Base-by-base conservation (phyloP, 2,329 filamentous ascomycete genomes). In the Hypoxylon sp. region DNA sequence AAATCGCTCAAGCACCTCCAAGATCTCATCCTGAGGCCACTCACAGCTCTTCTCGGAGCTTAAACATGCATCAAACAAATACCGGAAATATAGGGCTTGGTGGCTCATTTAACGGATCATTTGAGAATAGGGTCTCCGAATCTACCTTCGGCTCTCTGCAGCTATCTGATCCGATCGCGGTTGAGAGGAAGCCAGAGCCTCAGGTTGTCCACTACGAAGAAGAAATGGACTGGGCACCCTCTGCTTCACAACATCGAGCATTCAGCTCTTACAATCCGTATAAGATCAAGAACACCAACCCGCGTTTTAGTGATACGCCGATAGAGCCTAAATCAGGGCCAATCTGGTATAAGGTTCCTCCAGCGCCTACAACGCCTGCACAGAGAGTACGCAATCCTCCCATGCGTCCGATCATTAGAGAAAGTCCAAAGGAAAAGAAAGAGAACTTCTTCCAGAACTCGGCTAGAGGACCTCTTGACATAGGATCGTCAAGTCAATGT, bases 171-270 rank as follows among this genome's bases (percentile, higher is more conserved):
- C 52, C 64, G 21, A 51, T 62, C 6, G 44, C 21, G n/a, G 35
- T 27, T 32, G 50, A 61, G 53, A 66, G 66, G 21, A 66, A 67
- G 21, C 68, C 50, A 10, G 48, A 72, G 37, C 66, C 72, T 37
- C 67, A 75, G 21, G 57, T 69, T 6, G 57, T 75, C 1, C 79
- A 82, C 7, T 81, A 85, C 62, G 82, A 81, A 0, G 87, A 91
- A 42, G 86, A 86, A 61, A 94, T 94, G 92, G 92, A 94, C 74
- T 93, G 91, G 89, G 87, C 89, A 2, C 90, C 90, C 0, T 88
- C 88, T 0, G 81, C 82, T 61, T 84, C 85, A n/a, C 81, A 82
- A 53, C 80, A 89, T 66, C 85, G 86, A 58, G 87, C 86, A 7
- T 89, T 89, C 75, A 84, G 82, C 65, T 79, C 84, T 48, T 78